Evolutionary conservation across 352 stramenopile genomes (phyloP), one percentile per base, ranked within the genome.

Genomic region (Saprolegnia diclina): DNA sequence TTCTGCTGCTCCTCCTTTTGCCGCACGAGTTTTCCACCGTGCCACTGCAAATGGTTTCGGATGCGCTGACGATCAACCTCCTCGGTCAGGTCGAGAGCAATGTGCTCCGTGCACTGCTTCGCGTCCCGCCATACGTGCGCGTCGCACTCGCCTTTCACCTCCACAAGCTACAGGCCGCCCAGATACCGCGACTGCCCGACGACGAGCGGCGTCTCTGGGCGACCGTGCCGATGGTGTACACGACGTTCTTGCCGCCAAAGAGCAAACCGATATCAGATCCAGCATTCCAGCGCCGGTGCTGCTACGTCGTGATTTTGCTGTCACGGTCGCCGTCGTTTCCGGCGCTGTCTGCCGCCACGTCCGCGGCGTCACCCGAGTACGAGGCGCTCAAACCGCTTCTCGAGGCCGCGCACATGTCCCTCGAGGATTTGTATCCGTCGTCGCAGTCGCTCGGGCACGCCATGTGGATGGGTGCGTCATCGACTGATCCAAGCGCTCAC

Each of bases 241-340:
- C 72, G 24, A 84, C 80, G 18, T 66, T 88, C 0, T 46, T 78
- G 18, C 38, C 62, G 32, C 7, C 42, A 16, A 59, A 59, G 52
- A n/a, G 3, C 19, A 16, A 24, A 40, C 11, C 11, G 24, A 16
- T n/a, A 24, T n/a, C 53, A 4, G 46, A 40, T 40, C 24, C 26
- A 24, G 18, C 52, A 9, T 59, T 67, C 26, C 16, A 52, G 13
- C 29, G 63, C 21, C 48, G 80, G 11, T 90, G 77, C 71, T 74
- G 68, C 16, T 79, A 73, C 44, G 76, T 74, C 0, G 72, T 86
- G 7, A 77, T 68, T 4, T 59, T 90, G 6, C 65, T 90, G 5
- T 78, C 77, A 2, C 80, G 75, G 35, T 73, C 81, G 1, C 68
- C 79, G 0, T 77, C 73, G 0, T 90, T 90, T 64, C 82, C 82